Conservation (phyloP, 2,329 filamentous ascomycete species). For the Neofusicoccum sp. region DNA sequence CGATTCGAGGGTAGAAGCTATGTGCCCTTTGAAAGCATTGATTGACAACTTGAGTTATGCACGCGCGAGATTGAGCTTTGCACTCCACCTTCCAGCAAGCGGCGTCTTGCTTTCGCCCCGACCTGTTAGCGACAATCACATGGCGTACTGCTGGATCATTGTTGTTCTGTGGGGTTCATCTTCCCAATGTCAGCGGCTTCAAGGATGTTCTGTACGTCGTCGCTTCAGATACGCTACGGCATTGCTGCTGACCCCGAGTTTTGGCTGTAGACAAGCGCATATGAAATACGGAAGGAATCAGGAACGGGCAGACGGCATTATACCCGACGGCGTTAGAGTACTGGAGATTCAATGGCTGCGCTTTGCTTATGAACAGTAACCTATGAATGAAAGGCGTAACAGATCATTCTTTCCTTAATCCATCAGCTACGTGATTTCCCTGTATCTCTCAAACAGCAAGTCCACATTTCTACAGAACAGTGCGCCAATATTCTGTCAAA, state of each 20-base stretch:
- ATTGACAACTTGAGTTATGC: not conserved
- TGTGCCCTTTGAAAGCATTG: conserved; percentile 9
- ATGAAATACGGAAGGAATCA: not conserved
- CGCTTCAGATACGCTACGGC: not conserved
- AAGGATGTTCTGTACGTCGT: not conserved
- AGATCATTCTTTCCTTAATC: not conserved
- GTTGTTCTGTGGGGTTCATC: not conserved
- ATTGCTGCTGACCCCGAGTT: not conserved
- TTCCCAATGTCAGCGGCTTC: not conserved
- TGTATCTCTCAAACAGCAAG: too few relatives aligned
- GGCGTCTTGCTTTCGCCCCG: not conserved
- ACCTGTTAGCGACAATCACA: not conserved
- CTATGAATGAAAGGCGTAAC: not conserved
- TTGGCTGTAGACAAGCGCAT: not conserved
- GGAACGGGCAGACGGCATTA: not conserved
- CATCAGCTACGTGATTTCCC: too few relatives aligned
- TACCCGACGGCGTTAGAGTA: not conserved
- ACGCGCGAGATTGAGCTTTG: too few relatives aligned
- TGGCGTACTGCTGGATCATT: not conserved
- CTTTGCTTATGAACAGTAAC: not conserved
- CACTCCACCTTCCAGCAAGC: not conserved
- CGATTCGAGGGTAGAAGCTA: conserved; percentile 12
- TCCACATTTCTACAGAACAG: too few relatives aligned
- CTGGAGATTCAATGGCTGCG: not conserved
- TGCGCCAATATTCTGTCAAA: too few relatives aligned